Base-by-base conservation (phyloP, 2,329 filamentous ascomycete species). In the Penicillium sp. region DNA sequence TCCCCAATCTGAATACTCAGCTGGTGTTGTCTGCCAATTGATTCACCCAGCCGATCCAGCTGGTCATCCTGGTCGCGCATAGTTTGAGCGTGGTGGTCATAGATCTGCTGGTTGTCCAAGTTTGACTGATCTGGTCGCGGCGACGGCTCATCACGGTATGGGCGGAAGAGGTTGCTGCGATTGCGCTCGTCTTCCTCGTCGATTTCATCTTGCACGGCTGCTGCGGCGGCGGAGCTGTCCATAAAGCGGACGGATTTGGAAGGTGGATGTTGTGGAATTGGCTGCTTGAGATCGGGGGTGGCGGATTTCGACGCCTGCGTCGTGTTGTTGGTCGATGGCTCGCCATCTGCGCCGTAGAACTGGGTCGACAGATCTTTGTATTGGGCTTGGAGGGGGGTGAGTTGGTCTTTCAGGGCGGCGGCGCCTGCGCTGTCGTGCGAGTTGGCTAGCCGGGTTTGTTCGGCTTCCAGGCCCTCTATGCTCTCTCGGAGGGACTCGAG, bases 1-100 rank as follows among this genome's bases (percentile, higher is more conserved):
- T 97, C 90, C 31, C 94, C 93, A 69, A 99, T 97, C 78, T 94
- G 91, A 79, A 97, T 96, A 71, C 89, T 93, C 61, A 99, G 81
- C 78, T 97, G 91, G 49, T 96, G 83, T 79, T 97, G 94, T 39
- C 94, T 86, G 4, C 90, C 85, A 66, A 99, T 97, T 57, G 86
- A 91, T 68, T 87, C 85, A n/a, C 93, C 91, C 4, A 99, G 80
- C 10, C 84, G 82, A 73, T 97, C 93, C n/a, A 99, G 83, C 74
- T 96, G 92, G 64, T 90, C 89, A 71, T 99, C 94, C 76, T 99
- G 94, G 61, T 97, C 88, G n/a, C 83, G 82, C 38, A 99, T 80
- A 27, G 96, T 86, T 61, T 86, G 86, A 55, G 83, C 80, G 77
- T 99, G 94, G 75, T 96, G 93, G 23, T 83, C 81, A 77, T 97